phyloP scores from a whole-genome alignment of 2,329 filamentous ascomycete species.

The Phaeosphaeriaceae sp. region DNA sequence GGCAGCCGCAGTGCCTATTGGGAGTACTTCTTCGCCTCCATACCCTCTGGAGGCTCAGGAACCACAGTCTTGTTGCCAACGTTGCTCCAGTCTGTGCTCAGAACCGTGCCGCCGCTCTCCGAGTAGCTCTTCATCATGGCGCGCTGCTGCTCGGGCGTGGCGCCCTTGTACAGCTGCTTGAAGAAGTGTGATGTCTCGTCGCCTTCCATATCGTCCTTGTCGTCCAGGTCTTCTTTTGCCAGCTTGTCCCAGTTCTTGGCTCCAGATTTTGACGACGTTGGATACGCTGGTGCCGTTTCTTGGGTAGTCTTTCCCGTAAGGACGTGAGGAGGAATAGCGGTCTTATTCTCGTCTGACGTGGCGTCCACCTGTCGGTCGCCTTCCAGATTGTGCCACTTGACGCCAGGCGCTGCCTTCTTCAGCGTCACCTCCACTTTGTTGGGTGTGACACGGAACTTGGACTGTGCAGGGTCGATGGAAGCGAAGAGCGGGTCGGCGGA shows the following conservation, averaged over 20 bases:
- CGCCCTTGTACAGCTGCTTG: conserved; percentile 81
- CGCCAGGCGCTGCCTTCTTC: conserved; percentile 68
- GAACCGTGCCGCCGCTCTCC: conserved; percentile 89
- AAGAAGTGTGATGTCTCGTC: conserved; percentile 84
- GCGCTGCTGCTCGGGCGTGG: conserved; percentile 79
- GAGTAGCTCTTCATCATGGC: conserved; percentile 98
- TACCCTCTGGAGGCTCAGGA: conserved; percentile 76
- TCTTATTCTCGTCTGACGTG: conserved; percentile 12
- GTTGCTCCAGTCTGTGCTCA: conserved; percentile 92
- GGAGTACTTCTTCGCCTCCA: conserved; percentile 73
- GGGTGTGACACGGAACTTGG: conserved; percentile 70
- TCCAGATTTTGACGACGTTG: conserved; percentile 82
- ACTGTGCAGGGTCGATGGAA: conserved; percentile 66
- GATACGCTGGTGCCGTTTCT: conserved; percentile 68
- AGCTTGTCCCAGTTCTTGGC: conserved; percentile 94
- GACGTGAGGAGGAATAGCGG: conserved; percentile 24
- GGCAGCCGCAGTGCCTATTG: neutral
- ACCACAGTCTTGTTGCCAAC: conserved; percentile 76
- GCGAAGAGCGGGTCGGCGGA: conserved; percentile 72
- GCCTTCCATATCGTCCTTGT: conserved; percentile 62
- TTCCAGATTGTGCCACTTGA: conserved; percentile 73
- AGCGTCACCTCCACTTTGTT: conserved; percentile 83
- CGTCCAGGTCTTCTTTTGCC: conserved; percentile 58
- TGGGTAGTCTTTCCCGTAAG: conserved; percentile 23
- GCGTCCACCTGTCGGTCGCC: conserved; percentile 26